These are phyloP conservation scores for Neurospora cerealis DNA, from an alignment of 495 filamentous ascomycete species.

Conservation along the genomic window DNA sequence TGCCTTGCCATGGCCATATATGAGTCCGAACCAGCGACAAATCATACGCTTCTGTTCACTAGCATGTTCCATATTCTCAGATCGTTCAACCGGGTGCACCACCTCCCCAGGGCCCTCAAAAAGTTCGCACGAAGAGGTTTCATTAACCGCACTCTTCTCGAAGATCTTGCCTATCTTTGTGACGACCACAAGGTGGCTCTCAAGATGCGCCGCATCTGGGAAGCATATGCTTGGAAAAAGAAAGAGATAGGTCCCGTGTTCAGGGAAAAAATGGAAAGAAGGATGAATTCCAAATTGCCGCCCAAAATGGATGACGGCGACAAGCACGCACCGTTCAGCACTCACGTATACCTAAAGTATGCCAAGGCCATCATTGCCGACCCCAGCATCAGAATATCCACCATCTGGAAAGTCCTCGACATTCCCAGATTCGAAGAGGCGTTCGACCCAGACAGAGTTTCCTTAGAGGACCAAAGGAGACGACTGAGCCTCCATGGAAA, in stretches of 20 bases:
- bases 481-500: background rate
- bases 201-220: background rate
- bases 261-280: background rate
- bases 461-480: background rate
- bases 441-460: background rate
- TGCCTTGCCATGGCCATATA: constrained; percentile 19
- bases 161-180: background rate
- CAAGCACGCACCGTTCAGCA: background rate
- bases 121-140: background rate
- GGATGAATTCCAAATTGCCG: background rate
- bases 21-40: constrained; percentile 3
- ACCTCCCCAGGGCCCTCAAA: background rate
- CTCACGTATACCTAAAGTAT: constrained; percentile 1
- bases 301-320: background rate
- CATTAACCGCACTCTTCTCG: background rate
- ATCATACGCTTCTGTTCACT: constrained; percentile 1
- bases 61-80: constrained; percentile 14
- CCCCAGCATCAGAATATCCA: constrained; percentile 4
- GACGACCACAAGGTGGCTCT: background rate
- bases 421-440: constrained; percentile 7
- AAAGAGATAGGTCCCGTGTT: background rate
- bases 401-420: constrained; percentile 17
- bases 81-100: background rate
- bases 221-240: background rate
- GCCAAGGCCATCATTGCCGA: constrained; percentile 14